Percentiles rank a stretch among this genome's conserved stretches.
These are phyloP conservation scores for Crithidia thermophila DNA, from an alignment of 208 protist species.

Conservation along the genomic window DNA sequence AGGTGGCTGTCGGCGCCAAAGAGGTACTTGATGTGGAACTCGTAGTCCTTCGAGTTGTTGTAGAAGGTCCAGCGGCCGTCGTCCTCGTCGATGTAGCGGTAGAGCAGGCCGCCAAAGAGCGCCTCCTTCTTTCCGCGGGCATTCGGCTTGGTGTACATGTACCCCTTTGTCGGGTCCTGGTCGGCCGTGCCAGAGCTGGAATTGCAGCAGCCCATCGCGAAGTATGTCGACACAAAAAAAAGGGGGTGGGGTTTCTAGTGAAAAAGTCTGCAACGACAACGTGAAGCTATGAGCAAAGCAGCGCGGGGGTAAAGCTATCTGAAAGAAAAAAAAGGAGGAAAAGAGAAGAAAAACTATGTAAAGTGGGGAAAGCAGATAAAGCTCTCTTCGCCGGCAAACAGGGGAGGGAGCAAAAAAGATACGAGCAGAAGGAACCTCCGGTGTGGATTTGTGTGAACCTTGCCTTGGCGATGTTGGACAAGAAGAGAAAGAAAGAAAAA, in stretches of 20 bases:
- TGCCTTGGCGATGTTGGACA: neutral
- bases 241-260: no score
- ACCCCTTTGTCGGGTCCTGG: slow-evolving; percentile 33
- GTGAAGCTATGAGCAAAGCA: neutral
- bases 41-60: slow-evolving; percentile 83
- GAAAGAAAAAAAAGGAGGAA: slow-evolving; percentile 4
- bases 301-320: neutral
- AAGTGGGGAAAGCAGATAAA: slow-evolving; percentile 1
- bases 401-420: no score
- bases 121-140: slow-evolving; percentile 36
- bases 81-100: slow-evolving; percentile 56
- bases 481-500: slow-evolving; percentile 11
- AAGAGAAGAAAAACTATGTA: slow-evolving; percentile 18
- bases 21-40: slow-evolving; percentile 85
- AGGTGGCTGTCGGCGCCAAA: slow-evolving; percentile 63
- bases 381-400: no score
- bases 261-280: no score
- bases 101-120: slow-evolving; percentile 81
- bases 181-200: slow-evolving; percentile 4
- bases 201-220: slow-evolving; percentile 29
- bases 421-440: no score
- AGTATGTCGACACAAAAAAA: neutral
- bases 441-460: no score
- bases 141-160: slow-evolving; percentile 28
- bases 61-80: slow-evolving; percentile 59